A percentile compares a stretch with the other conserved stretches of the same genome.
These are phyloP conservation scores for Neoboletus brunneissimus DNA, from an alignment of 768 basidiomycete genomes.

Conservation along the genomic window DNA sequence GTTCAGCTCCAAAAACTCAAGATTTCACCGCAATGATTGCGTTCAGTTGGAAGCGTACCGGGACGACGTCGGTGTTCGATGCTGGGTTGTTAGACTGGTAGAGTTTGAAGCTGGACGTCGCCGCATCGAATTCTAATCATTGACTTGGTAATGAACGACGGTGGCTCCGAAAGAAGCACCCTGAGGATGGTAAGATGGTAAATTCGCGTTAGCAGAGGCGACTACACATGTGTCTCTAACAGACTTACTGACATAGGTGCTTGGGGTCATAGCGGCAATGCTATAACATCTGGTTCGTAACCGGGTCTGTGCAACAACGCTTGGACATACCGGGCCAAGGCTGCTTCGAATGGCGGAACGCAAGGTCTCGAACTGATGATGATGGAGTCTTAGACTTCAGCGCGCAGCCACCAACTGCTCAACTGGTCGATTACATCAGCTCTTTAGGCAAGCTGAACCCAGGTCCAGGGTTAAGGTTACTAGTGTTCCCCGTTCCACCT, in stretches of 20 bases:
- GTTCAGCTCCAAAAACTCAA: background rate
- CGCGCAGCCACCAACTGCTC: background rate
- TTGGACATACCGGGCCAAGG: background rate
- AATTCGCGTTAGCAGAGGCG: background rate
- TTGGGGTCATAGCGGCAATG: slow-evolving; percentile 1
- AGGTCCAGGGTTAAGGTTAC: slow-evolving; percentile 1
- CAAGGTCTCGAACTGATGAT: background rate
- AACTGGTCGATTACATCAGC: slow-evolving; percentile 10
- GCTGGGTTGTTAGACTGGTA: background rate
- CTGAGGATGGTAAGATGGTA: background rate
- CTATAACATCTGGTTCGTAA: background rate
- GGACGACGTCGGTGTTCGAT: background rate
- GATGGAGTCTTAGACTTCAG: background rate
- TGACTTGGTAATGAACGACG: background rate
- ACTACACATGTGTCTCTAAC: background rate
- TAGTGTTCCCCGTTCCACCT: background rate
- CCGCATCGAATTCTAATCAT: background rate
- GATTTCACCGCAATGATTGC: background rate
- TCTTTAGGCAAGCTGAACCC: background rate
- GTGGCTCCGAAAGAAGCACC: background rate
- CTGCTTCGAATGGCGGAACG: background rate
- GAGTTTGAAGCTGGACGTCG: background rate
- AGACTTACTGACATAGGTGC: background rate
- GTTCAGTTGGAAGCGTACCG: background rate
- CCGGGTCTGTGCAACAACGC: background rate